Conservation (phyloP, 495 filamentous ascomycete species). For the Aspergillus cavernicola region DNA sequence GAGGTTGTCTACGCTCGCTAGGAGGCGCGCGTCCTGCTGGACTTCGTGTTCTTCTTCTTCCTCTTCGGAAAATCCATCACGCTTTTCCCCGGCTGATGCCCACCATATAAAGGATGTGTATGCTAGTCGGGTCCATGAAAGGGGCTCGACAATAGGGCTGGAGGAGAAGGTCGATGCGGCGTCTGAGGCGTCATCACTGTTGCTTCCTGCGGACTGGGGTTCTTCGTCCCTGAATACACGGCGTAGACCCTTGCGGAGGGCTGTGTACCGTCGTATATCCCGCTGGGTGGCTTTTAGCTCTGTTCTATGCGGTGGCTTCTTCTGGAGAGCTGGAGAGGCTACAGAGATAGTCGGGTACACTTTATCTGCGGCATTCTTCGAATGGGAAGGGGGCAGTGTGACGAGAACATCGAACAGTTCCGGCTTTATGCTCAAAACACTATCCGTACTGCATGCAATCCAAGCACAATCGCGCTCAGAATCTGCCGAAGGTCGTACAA, state of each 20-base stretch:
- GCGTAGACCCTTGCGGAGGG: slow-evolving; percentile 64
- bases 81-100: slow-evolving; percentile 89
- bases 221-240: slow-evolving; percentile 40
- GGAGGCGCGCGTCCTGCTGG: slow-evolving; percentile 40
- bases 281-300: slow-evolving; percentile 83
- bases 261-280: slow-evolving; percentile 74
- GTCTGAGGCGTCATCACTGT: slow-evolving; percentile 36
- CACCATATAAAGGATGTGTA: slow-evolving; percentile 97
- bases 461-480: slow-evolving; percentile 63
- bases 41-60: slow-evolving; percentile 41
- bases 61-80: slow-evolving; percentile 46
- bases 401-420: slow-evolving; percentile 85
- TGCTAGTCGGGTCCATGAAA: slow-evolving; percentile 84
- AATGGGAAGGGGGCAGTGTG: slow-evolving; percentile 65
- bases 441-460: slow-evolving; percentile 95
- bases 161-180: slow-evolving; percentile 45
- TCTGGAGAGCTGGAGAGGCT: slow-evolving; percentile 25
- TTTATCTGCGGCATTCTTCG: slow-evolving; percentile 52
- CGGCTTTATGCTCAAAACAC: slow-evolving; percentile 78
- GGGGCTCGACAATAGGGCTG: slow-evolving; percentile 62
- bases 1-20: slow-evolving; percentile 39
- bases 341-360: slow-evolving; percentile 68
- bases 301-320: slow-evolving; percentile 23
- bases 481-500: slow-evolving; percentile 21
- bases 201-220: slow-evolving; percentile 18